Evolutionary conservation across 768 basidiomycete genomes (phyloP).

Genomic region (Auriscalpium microsporum): DNA sequence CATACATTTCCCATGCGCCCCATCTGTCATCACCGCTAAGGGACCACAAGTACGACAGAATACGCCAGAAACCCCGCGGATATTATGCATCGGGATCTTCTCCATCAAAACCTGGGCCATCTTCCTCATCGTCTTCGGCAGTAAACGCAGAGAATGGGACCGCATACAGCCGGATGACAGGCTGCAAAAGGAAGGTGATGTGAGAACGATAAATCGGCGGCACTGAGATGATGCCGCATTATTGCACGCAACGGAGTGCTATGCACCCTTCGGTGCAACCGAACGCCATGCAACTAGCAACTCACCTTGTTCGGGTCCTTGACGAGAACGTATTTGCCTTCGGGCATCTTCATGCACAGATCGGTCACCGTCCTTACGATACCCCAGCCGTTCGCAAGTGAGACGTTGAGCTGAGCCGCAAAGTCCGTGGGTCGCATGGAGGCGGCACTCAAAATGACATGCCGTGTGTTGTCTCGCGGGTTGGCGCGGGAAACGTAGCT

Average conservation of each 20-base stretch:
- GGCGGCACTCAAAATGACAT: conserved; percentile 91
- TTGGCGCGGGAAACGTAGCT: conserved; percentile 94
- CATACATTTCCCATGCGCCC: background rate
- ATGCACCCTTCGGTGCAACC: background rate
- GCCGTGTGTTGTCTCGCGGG: conserved; percentile 90
- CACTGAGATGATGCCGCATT: background rate
- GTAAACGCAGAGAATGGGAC: conserved; percentile 88
- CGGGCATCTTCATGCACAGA: conserved; percentile 91
- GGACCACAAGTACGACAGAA: background rate
- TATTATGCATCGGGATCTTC: conserved; percentile 26
- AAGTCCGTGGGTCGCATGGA: conserved; percentile 94
- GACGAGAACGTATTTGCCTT: conserved; percentile 95
- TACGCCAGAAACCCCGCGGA: background rate
- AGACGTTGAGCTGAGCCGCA: conserved; percentile 90
- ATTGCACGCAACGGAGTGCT: background rate
- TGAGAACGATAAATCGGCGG: conserved; percentile 12
- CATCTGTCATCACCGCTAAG: background rate
- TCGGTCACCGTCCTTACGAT: conserved; percentile 95
- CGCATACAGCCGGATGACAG: conserved; percentile 87
- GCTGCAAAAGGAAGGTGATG: conserved; percentile 37
- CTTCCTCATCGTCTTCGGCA: conserved; percentile 62
- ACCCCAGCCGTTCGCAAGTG: conserved; percentile 94
- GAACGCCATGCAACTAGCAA: background rate
- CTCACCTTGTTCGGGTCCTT: conserved; percentile 96
- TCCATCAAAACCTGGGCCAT: conserved; percentile 34